A percentile compares a stretch with the other conserved stretches of the same genome.
phyloP scores from a whole-genome alignment of 2,329 filamentous ascomycete genomes.

The Cladosporium velox region DNA sequence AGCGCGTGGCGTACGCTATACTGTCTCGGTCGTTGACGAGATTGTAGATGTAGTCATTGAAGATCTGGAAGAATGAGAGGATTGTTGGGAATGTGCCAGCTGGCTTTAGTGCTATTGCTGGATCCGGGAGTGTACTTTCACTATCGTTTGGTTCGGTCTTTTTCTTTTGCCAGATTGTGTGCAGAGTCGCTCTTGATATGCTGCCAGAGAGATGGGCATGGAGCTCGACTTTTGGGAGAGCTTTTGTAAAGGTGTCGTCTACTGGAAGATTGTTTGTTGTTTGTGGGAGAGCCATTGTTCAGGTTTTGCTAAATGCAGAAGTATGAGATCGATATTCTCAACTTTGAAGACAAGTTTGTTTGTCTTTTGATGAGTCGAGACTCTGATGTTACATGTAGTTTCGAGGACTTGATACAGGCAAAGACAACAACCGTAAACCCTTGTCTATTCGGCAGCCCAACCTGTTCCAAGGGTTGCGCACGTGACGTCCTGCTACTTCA shows the following conservation, averaged over 20 bases:
- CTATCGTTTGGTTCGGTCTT: conserved; percentile 56
- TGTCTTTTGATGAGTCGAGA: background rate
- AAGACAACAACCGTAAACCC: background rate
- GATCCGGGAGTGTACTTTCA: conserved; percentile 54
- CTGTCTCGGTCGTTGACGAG: conserved; percentile 62
- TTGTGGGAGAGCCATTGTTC: background rate
- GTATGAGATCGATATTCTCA: background rate
- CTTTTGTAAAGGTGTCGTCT: conserved; percentile 35
- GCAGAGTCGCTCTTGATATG: conserved; percentile 70
- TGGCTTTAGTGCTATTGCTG: conserved; percentile 66
- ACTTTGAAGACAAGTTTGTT: background rate
- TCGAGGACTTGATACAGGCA: background rate
- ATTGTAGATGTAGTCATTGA: conserved; percentile 76
- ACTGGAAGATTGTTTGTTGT: background rate
- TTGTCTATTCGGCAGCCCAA: background rate
- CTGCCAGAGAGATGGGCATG: conserved; percentile 81
- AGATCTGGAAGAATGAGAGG: conserved; percentile 72
- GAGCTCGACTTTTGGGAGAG: conserved; percentile 57
- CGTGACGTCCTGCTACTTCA: background rate
- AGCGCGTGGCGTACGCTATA: conserved; percentile 62
- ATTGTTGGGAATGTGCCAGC: conserved; percentile 47
- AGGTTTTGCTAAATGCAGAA: background rate
- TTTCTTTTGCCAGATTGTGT: conserved; percentile 70
- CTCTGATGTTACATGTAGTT: background rate
- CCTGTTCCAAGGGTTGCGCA: background rate